Conservation (phyloP, 805 yeast species). For the Metschnikowia lunata region DNA sequence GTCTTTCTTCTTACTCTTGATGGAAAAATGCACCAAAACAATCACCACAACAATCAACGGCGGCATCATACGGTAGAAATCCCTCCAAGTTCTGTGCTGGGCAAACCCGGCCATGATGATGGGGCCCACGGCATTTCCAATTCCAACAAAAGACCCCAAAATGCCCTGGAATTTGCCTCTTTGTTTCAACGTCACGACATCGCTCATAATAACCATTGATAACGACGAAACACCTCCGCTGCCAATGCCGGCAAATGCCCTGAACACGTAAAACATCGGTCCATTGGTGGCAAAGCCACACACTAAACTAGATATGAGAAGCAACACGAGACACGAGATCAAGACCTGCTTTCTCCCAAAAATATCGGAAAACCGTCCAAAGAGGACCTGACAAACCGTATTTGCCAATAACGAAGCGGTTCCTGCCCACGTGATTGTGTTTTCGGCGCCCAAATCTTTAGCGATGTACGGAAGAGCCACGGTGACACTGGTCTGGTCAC, state of each 20-base stretch:
- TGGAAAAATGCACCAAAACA: slow-evolving; percentile 27
- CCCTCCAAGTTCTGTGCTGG: slow-evolving; percentile 46
- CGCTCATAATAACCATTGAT: slow-evolving; percentile 50
- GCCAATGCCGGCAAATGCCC: slow-evolving; percentile 58
- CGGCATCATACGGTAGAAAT: slow-evolving; percentile 46
- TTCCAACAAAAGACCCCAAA: slow-evolving; percentile 46
- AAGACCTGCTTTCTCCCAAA: slow-evolving; percentile 49
- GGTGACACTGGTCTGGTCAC: slow-evolving; percentile 48
- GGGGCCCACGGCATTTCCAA: slow-evolving; percentile 55
- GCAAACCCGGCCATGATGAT: slow-evolving; percentile 50
- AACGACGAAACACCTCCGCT: slow-evolving; percentile 53
- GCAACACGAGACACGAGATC: slow-evolving; percentile 40
- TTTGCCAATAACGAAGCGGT: slow-evolving; percentile 65
- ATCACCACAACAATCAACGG: slow-evolving; percentile 37
- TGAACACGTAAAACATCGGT: slow-evolving; percentile 42
- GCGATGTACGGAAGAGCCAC: slow-evolving; percentile 49
- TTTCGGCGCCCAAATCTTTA: slow-evolving; percentile 41
- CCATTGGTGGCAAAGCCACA: slow-evolving; percentile 42
- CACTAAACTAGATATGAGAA: slow-evolving; percentile 42
- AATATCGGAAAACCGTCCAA: slow-evolving; percentile 67
- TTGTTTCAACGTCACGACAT: slow-evolving; percentile 49
- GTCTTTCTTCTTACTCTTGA: slow-evolving; percentile 29
- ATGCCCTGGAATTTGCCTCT: slow-evolving; percentile 55
- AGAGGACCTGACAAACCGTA: slow-evolving; percentile 70
- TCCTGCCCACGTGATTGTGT: slow-evolving; percentile 65